phyloP scores from a whole-genome alignment of 1,284 basidiomycete genomes.

The Boletus nobilissimus region DNA sequence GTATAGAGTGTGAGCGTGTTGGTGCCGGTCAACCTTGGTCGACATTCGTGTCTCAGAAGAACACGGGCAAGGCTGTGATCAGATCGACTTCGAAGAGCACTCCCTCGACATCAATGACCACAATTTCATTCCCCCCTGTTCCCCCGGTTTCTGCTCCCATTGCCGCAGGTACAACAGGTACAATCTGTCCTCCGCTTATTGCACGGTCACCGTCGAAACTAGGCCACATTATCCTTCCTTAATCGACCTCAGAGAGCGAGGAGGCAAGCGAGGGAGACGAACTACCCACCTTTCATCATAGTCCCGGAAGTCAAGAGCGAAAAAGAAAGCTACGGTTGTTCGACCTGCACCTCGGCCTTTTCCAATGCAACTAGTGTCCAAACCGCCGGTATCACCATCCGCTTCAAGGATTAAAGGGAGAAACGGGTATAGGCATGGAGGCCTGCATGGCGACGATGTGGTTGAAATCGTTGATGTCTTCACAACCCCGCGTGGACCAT shows the following conservation, averaged over 20 bases:
- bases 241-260: conserved; percentile 22
- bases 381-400: conserved; percentile 3
- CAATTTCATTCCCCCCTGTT: not conserved
- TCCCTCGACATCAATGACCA: not conserved
- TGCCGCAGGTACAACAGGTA: not conserved
- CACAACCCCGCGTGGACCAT: conserved; percentile 32
- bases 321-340: not conserved
- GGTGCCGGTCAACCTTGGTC: not conserved
- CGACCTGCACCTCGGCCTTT: conserved; percentile 37
- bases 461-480: conserved; percentile 40
- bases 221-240: conserved; percentile 22
- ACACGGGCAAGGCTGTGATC: not conserved
- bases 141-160: conserved; percentile 6
- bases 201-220: conserved; percentile 35
- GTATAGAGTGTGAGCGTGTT: conserved; percentile 19
- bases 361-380: conserved; percentile 36
- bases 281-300: conserved; percentile 36
- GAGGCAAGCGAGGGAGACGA: conserved; percentile 31
- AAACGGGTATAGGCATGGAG: not conserved
- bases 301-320: conserved; percentile 15
- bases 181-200: not conserved
- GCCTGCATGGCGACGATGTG: not conserved
- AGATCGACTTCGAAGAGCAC: conserved; percentile 6
- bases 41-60: not conserved
- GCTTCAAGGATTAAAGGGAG: not conserved